Percentiles rank a stretch among this genome's conserved stretches.
phyloP scores from a whole-genome alignment of 2,329 filamentous ascomycete genomes.

The Biscogniauxia sp. region DNA sequence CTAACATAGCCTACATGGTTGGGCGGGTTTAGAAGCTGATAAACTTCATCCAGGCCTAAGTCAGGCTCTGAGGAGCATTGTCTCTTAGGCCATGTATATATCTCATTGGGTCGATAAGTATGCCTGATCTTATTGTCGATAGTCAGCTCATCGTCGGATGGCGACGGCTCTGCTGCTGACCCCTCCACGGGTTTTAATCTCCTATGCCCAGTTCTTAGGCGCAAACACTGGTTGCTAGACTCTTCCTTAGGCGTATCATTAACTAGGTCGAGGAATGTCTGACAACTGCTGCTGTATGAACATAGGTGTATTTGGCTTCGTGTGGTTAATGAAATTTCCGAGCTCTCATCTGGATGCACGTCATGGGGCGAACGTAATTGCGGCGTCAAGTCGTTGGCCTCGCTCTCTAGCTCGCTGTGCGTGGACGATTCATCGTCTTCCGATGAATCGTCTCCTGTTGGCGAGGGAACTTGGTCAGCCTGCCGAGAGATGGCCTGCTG shows the following conservation, averaged over 20 bases:
- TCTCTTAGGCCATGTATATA: conserved; percentile 28
- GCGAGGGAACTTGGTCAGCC: conserved; percentile 8
- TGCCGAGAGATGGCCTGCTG: neutral
- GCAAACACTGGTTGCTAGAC: conserved; percentile 36
- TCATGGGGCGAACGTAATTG: conserved; percentile 35
- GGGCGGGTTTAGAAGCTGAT: conserved; percentile 23
- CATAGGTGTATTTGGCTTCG: conserved; percentile 53
- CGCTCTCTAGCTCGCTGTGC: conserved; percentile 23
- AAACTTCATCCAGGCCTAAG: conserved; percentile 16
- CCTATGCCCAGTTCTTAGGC: conserved; percentile 50
- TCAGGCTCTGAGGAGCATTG: conserved; percentile 5
- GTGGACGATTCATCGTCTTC: conserved; percentile 1
- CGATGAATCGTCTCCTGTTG: conserved; percentile 1
- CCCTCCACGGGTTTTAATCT: conserved; percentile 28
- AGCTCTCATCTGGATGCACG: conserved; percentile 48
- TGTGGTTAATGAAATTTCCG: conserved; percentile 42
- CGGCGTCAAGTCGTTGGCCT: conserved; percentile 36
- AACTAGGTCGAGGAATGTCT: conserved; percentile 59
- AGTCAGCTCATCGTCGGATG: neutral
- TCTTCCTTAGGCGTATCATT: conserved; percentile 43
- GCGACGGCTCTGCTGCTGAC: neutral
- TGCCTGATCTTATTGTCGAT: conserved; percentile 4
- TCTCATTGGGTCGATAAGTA: conserved; percentile 21
- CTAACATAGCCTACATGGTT: conserved; percentile 17
- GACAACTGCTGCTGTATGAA: conserved; percentile 51